Evolutionary conservation across 2,329 filamentous ascomycete genomes (phyloP), one percentile per base, ranked within the genome.

Genomic region (Sporothrix curviconia): DNA sequence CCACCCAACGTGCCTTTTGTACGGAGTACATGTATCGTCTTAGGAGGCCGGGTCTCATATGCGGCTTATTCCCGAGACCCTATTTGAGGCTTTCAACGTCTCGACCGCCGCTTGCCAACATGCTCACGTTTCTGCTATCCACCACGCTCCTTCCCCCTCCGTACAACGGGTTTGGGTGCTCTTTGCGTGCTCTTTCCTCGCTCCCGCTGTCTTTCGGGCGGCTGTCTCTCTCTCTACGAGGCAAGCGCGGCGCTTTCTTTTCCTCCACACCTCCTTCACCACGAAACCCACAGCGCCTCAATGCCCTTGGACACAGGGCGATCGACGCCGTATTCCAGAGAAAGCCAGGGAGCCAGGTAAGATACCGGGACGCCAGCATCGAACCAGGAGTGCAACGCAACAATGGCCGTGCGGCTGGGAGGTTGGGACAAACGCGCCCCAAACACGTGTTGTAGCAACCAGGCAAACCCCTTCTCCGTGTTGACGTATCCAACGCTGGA

Each of bases 31-130:
- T 15, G 9, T n/a, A 9, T n/a, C n/a, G n/a, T n/a, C n/a, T n/a
- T n/a, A n/a, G 4, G 28, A 49, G 25, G 17, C 25, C n/a, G n/a
- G n/a, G 12, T 37, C 15, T 15, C 40, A 52, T 32, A 22, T n/a
- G 28, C 50, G 56, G 30, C 36, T 59, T 55, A 52, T 59, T 59
- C 44, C 57, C 57, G 51, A 28, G 42, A 47, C 28, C 28, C 11
- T 32, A 11, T 32, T 5, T 5, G 6, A 32, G 11, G 28, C 6
- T 32, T n/a, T n/a, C n/a, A n/a, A n/a, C n/a, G n/a, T n/a, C n/a
- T n/a, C n/a, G n/a, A n/a, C n/a, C n/a, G n/a, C n/a, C n/a, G n/a
- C n/a, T n/a, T n/a, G n/a, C n/a, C n/a, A n/a, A n/a, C n/a, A n/a
- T n/a, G n/a, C n/a, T n/a, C n/a, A n/a, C n/a, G n/a, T n/a, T n/a